Evolutionary conservation across 176 grass and related monocot genomes (phyloP).

Genomic region (Carex scoparia): DNA sequence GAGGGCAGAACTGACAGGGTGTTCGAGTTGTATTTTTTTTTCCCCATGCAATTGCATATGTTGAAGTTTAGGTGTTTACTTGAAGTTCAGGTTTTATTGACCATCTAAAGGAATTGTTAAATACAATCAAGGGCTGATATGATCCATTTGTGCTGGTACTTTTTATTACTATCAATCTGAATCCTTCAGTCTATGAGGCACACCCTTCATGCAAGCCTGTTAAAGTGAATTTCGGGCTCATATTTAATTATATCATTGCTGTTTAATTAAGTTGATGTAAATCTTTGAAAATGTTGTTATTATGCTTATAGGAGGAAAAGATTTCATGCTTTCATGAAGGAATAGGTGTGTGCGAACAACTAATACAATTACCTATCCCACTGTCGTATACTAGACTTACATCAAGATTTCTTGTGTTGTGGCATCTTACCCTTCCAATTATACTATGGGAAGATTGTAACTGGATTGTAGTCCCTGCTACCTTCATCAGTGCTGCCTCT

Average conservation of each 20-base stretch:
- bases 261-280: neutral
- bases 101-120: too few species aligned
- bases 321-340: conserved; percentile 87
- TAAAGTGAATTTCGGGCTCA: neutral
- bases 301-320: conserved; percentile 54
- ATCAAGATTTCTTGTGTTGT: conserved; percentile 86
- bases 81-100: neutral
- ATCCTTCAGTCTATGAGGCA: neutral
- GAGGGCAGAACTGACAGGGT: too few species aligned
- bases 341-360: conserved; percentile 65
- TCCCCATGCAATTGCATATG: neutral
- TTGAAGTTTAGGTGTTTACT: neutral
- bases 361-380: conserved; percentile 79
- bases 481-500: conserved; percentile 85
- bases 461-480: conserved; percentile 93
- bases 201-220: neutral
- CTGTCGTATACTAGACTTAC: conserved; percentile 86
- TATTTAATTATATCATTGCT: neutral
- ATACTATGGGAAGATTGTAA: conserved; percentile 95
- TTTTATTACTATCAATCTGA: neutral
- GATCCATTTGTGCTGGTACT: neutral
- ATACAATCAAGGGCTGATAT: neutral
- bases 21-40: too few species aligned
- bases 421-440: conserved; percentile 89
- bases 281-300: neutral